Base-by-base conservation (phyloP, 768 basidiomycete genomes). In the Phanerodontia chrysosporium region DNA sequence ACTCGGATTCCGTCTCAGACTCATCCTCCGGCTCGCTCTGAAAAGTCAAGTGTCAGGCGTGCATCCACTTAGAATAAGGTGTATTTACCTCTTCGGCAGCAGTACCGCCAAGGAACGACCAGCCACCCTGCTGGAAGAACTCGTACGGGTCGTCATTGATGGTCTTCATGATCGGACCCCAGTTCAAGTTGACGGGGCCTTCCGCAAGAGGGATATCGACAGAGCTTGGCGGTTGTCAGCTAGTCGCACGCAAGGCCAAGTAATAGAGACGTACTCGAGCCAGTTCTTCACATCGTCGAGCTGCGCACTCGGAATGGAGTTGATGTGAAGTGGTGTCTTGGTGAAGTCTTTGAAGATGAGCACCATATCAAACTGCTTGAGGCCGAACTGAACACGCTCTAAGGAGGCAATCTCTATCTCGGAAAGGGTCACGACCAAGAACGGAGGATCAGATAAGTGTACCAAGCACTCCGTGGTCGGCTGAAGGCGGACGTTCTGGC, bases 271-370 rank as follows among this genome's bases (percentile, higher is more conserved):
- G 64, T 70, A 98, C 94, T 99, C 95, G 22, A 99, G 82, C 97
- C 97, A 99, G 68, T 97, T 95, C 75, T 98, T 98, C 62, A 99
- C 95, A 64, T 95, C 95, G 68, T 99, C 97, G 67, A 98, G 83
- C 65, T 93, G 89, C 1, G 84, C 75, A 57, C 83, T 90, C 24
- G 92, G 94, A 64, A 99, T 95, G 0, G 95, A 95, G 71, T 99
- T 98, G 77, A 98, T 93, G 67, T 98, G 97, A 10, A 98, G 79
- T 0, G 96, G 95, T 2, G 87, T 62, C 67, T 91, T 91, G 36
- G 92, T 89, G 74, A 98, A 98, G 72, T 99, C 97, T 69, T 92
- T 92, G 81, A 98, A 92, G 60, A 99, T 88, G 48, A 98, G 82
- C n/a, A 97, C 90, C 67, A 98, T 80, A 79, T 98, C 97, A 66